Percentiles rank a stretch among this genome's conserved stretches.
phyloP scores from a whole-genome alignment of 2,329 filamentous ascomycete species.

The Diaporthe amygdali region DNA sequence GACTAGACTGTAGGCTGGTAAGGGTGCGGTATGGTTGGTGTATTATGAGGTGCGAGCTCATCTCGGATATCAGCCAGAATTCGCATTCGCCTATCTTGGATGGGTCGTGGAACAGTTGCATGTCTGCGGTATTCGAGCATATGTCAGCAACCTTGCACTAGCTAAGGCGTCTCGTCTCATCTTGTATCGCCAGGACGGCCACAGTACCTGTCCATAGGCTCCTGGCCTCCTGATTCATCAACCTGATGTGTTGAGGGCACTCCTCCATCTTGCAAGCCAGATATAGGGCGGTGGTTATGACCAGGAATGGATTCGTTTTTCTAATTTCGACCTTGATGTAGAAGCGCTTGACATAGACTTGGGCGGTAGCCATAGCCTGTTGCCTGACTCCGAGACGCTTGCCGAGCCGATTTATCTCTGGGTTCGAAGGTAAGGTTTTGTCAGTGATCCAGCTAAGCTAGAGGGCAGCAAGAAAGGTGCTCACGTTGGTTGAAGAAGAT shows the following conservation, averaged over 20 bases:
- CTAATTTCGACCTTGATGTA: slow-evolving; percentile 91
- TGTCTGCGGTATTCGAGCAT: slow-evolving; percentile 6
- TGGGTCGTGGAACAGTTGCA: slow-evolving; percentile 64
- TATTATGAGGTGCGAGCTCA: slow-evolving; percentile 87
- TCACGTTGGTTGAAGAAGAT: slow-evolving; percentile 92
- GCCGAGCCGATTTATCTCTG: slow-evolving; percentile 81
- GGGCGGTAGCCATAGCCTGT: slow-evolving; percentile 91
- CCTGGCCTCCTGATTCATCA: slow-evolving; percentile 86
- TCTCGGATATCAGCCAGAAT: slow-evolving; percentile 88
- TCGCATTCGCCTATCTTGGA: slow-evolving; percentile 92
- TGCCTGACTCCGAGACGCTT: slow-evolving; percentile 86
- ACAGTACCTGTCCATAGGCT: slow-evolving; percentile 75
- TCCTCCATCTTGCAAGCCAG: slow-evolving; percentile 98
- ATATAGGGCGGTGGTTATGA: slow-evolving; percentile 92
- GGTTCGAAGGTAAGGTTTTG: not conserved
- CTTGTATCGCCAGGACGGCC: not conserved
- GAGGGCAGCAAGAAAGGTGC: slow-evolving; percentile 36
- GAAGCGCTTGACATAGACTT: slow-evolving; percentile 93
- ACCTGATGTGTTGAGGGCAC: slow-evolving; percentile 91
- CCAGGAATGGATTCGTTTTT: slow-evolving; percentile 89
- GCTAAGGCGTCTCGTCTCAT: not conserved
- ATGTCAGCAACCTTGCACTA: slow-evolving; percentile 11
- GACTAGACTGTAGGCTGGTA: slow-evolving; percentile 70
- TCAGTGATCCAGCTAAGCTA: not conserved
- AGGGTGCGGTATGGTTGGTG: slow-evolving; percentile 91